Evolutionary conservation across 2,329 filamentous ascomycete genomes (phyloP).

Genomic region (Botryotinia convoluta): DNA sequence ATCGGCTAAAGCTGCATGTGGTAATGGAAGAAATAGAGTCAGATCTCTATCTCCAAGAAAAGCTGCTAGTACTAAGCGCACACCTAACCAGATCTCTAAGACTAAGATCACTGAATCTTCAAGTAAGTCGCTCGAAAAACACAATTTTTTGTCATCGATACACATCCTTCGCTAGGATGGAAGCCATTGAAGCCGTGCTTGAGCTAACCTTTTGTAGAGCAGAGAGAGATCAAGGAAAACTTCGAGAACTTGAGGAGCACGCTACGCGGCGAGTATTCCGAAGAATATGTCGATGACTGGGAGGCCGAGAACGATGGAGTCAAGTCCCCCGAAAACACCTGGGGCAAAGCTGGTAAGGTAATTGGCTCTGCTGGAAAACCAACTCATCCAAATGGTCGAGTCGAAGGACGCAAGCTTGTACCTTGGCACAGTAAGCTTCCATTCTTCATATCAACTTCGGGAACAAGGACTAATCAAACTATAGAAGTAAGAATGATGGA

Average conservation of each 20-base stretch:
- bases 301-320: not conserved
- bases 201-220: not conserved
- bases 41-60: not conserved
- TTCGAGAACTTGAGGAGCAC: not conserved
- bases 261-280: not conserved
- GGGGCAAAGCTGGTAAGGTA: not conserved
- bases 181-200: not conserved
- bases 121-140: not conserved
- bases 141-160: not conserved
- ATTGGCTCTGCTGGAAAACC: not conserved
- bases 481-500: conserved; percentile 48
- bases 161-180: not conserved
- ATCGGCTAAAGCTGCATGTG: not conserved
- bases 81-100: not conserved
- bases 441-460: not conserved
- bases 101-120: not conserved
- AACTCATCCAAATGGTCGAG: conserved; percentile 37
- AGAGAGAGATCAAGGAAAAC: not conserved
- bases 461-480: not conserved
- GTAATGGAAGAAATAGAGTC: not conserved
- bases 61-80: not conserved
- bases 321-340: not conserved
- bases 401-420: conserved; percentile 42
- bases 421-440: conserved; percentile 45
- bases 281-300: not conserved